phyloP scores from a whole-genome alignment of 257 asterid species.

The Solanum peruvianum region DNA sequence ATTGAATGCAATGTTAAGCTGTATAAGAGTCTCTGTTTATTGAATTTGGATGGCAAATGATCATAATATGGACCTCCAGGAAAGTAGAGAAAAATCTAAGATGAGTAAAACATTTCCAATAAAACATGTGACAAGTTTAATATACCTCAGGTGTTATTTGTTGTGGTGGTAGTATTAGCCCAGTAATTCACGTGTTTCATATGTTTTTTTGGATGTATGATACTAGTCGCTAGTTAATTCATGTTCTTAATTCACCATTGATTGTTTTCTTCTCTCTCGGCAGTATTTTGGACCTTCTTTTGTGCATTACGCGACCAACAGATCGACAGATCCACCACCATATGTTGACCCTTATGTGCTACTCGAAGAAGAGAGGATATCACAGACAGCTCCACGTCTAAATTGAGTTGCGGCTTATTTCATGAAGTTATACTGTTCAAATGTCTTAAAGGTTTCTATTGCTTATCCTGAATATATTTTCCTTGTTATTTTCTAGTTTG shows the following conservation, averaged over 20 bases:
- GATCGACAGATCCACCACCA: constrained; percentile 27
- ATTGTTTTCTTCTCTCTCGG: constrained; percentile 7
- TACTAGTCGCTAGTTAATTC: not conserved
- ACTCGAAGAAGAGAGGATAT: constrained; percentile 71
- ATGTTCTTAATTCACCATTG: not conserved
- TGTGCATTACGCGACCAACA: constrained; percentile 47
- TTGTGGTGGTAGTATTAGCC: not conserved
- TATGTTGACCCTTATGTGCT: constrained; percentile 71
- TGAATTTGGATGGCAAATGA: not conserved
- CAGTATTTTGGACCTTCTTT: constrained; percentile 84
- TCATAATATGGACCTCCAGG: not conserved
- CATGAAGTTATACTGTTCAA: constrained; percentile 18
- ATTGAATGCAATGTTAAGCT: not conserved
- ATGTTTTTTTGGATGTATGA: not conserved
- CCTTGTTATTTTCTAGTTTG: not conserved
- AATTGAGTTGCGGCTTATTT: constrained; percentile 22
- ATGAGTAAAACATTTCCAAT: not conserved
- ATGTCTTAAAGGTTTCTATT: constrained; percentile 3
- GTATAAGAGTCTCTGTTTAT: not conserved
- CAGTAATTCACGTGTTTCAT: not conserved
- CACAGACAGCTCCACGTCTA: constrained; percentile 50
- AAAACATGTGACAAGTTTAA: not conserved
- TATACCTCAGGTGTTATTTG: not conserved
- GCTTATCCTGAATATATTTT: constrained; percentile 2
- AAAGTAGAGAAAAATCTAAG: not conserved